These are phyloP conservation scores for Ophiocordyceps unilateralis DNA, from an alignment of 2,329 filamentous ascomycete genomes.

Conservation along the genomic window DNA sequence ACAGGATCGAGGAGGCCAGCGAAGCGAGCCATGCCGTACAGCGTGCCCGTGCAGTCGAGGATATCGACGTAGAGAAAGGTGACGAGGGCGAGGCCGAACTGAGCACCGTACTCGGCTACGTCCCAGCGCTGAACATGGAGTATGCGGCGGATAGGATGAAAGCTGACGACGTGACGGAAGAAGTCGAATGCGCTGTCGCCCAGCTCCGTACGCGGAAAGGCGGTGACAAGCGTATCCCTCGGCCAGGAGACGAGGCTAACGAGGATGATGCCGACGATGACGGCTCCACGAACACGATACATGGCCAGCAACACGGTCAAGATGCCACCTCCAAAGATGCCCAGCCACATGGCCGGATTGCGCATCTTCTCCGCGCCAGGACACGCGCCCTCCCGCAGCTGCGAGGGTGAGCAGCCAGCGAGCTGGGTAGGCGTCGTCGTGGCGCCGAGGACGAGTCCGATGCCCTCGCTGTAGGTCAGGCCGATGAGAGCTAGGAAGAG, in stretches of 20 bases:
- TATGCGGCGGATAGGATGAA: constrained; percentile 57
- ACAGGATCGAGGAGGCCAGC: constrained; percentile 63
- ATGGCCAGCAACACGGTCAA: constrained; percentile 67
- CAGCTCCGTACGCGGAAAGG: constrained; percentile 55
- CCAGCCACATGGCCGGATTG: constrained; percentile 70
- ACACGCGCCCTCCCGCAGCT: constrained; percentile 36
- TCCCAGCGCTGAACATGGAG: constrained; percentile 61
- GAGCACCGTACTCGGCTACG: constrained; percentile 47
- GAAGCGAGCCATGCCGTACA: constrained; percentile 83
- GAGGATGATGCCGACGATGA: constrained; percentile 67
- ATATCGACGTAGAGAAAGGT: constrained; percentile 88
- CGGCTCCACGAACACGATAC: constrained; percentile 74
- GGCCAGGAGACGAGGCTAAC: constrained; percentile 87
- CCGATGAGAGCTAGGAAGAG: constrained; percentile 65
- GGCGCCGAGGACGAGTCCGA: constrained; percentile 60
- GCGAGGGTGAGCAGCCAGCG: constrained; percentile 45
- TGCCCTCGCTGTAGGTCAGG: constrained; percentile 65
- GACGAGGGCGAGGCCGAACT: constrained; percentile 71
- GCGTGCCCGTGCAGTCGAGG: constrained; percentile 67
- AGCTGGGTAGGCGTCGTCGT: constrained; percentile 52
- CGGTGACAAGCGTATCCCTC: constrained; percentile 55
- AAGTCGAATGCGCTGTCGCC: constrained; percentile 64
- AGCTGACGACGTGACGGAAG: constrained; percentile 74
- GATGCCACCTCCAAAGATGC: constrained; percentile 72
- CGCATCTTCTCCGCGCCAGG: constrained; percentile 55